Conservation (phyloP, 2,329 filamentous ascomycete species). For the Trichoderma breve region DNA sequence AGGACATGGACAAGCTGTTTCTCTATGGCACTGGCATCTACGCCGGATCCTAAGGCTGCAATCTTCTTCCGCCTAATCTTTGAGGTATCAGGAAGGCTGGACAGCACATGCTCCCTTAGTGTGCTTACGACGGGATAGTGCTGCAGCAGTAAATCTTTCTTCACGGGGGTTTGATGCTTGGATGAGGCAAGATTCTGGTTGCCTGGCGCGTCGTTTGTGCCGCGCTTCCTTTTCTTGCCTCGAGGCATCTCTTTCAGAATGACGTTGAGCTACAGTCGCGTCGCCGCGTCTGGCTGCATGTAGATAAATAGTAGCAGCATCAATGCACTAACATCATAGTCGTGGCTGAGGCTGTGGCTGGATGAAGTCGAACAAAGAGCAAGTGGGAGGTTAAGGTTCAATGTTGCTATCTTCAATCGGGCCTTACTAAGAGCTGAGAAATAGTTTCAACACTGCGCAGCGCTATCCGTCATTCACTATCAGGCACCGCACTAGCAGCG, state of each 20-base stretch:
- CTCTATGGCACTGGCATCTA: slow-evolving; percentile 34
- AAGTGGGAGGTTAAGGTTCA: not conserved
- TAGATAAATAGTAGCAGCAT: not conserved
- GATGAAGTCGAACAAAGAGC: not conserved
- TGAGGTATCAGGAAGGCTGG: slow-evolving; percentile 64
- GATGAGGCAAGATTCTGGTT: not conserved
- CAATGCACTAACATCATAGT: not conserved
- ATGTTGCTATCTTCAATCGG: not conserved
- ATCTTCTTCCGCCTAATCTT: slow-evolving; percentile 60
- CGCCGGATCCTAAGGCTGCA: slow-evolving; percentile 40
- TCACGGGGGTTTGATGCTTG: slow-evolving; percentile 29
- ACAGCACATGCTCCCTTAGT: slow-evolving; percentile 68
- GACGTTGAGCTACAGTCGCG: slow-evolving; percentile 3
- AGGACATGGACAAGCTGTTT: slow-evolving; percentile 56
- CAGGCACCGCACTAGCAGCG: not conserved
- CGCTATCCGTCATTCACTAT: not conserved
- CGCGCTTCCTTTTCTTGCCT: slow-evolving; percentile 31
- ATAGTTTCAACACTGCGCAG: not conserved
- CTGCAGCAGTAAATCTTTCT: slow-evolving; percentile 63
- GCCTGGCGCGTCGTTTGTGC: slow-evolving; percentile 26
- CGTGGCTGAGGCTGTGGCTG: not conserved
- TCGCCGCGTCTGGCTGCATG: not conserved
- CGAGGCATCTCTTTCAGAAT: slow-evolving; percentile 26
- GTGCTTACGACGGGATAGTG: slow-evolving; percentile 67
- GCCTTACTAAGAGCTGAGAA: not conserved